Base-by-base conservation (phyloP, 345 rosid species). In the Pugionium dolabratum region DNA sequence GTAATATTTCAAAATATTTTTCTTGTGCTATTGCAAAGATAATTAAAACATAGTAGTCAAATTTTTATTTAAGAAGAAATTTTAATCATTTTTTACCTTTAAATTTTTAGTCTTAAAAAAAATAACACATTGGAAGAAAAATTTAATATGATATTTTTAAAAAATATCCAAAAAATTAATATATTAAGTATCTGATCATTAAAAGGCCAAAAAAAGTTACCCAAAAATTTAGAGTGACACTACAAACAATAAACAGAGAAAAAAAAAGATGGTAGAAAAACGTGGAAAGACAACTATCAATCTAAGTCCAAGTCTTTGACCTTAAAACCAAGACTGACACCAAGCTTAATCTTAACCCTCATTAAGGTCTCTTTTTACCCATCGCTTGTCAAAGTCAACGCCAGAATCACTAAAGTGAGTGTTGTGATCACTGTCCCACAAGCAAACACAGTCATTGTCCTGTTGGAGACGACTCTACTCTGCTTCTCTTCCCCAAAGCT, bases 321-420 rank as follows among this genome's bases (percentile, higher is more conserved):
- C 18, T 18, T 18, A 18, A 18, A 18, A 18, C 18, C 18, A 18
- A 18, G 18, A 18, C 18, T 18, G 18, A 18, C 18, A 18, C 18
- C 7, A 54, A 59, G 26, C 8, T 39, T 47, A 8, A 39, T 2
- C 42, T 42, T 29, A 68, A 34, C 32, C 11, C 41, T 53, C 35
- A 18, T 56, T 57, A 3, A 54, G 5, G 49, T 29, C 2, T 33
- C 35, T 26, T 40, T 32, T 81, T 79, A 90, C 34, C 97, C 97
- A 4, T 86, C 97, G 7, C 89, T 85, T 4, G 98, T 93, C 84
- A 70, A 85, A 4, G 83, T 84, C 73, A 93, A 86, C 18, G 95
- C 96, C 30, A 90, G 71, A 44, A 90, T 45, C 59, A 85, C 96
- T 44, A 93, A 42, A 28, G 74, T 76, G 9, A 90, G 78, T 1